Percentiles rank a stretch among this genome's conserved stretches.
These are phyloP conservation scores for Pterocarpus macrocarpus DNA, from an alignment of 306 rosid genomes.

Conservation along the genomic window DNA sequence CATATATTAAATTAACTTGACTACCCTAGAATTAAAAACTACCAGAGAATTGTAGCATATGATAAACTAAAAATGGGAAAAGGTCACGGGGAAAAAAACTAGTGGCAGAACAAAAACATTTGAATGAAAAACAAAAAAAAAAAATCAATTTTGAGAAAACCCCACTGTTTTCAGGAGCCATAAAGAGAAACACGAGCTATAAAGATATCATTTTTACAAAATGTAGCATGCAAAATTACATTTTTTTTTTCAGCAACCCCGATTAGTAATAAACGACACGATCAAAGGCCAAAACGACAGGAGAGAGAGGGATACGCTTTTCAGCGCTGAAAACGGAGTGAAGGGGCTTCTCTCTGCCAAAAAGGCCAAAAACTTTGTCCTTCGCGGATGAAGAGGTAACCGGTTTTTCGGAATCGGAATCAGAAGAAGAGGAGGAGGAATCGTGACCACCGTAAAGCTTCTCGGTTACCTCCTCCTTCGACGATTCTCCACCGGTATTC, in stretches of 20 bases:
- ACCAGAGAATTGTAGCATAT: too few species aligned
- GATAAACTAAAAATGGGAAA: neutral
- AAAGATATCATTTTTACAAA: neutral
- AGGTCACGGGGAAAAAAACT: neutral
- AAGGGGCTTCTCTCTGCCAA: conserved; percentile 74
- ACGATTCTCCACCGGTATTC: conserved; percentile 43
- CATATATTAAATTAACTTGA: neutral
- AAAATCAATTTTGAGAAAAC: neutral
- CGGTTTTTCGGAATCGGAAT: conserved; percentile 59
- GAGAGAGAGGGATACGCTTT: conserved; percentile 55
- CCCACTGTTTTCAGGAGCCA: neutral
- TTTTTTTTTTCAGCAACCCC: too few species aligned
- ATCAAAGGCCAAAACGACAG: too few species aligned
- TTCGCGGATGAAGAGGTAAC: conserved; percentile 45
- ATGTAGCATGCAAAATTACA: too few species aligned
- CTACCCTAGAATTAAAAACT: too few species aligned
- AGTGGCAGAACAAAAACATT: neutral
- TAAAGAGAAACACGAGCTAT: neutral
- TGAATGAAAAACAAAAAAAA: neutral
- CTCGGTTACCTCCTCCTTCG: conserved; percentile 59
- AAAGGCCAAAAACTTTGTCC: conserved; percentile 66
- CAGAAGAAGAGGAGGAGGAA: conserved; percentile 56
- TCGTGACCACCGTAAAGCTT: conserved; percentile 59
- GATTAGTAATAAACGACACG: too few species aligned
- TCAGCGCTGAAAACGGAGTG: conserved; percentile 77